phyloP scores from a whole-genome alignment of 2,329 filamentous ascomycete genomes.

The Calonectria pseudoreteaudii region DNA sequence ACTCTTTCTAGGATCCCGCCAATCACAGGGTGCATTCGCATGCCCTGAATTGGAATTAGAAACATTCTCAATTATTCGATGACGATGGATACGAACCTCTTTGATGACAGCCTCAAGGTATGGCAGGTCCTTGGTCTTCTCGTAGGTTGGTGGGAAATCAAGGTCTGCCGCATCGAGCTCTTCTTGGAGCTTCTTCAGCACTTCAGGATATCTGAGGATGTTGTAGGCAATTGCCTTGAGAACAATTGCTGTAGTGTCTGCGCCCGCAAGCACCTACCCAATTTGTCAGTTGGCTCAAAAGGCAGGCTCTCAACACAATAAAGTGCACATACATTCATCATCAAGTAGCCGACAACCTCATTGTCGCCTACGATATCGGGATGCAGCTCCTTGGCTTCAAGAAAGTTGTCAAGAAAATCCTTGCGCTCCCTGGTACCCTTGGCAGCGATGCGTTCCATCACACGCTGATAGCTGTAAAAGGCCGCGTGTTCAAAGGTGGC shows the following conservation, averaged over 20 bases:
- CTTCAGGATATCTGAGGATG: not conserved
- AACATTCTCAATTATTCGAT: not conserved
- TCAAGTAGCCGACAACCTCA: constrained; percentile 7
- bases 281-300: not conserved
- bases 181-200: not conserved
- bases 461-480: constrained; percentile 1
- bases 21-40: constrained; percentile 57
- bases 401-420: constrained; percentile 11
- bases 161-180: constrained; percentile 7
- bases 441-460: constrained; percentile 3
- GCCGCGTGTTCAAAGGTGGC: constrained; percentile 11
- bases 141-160: not conserved
- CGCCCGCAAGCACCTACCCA: constrained; percentile 4
- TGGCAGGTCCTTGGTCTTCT: constrained; percentile 45
- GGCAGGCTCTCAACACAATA: not conserved
- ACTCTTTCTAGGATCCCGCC: constrained; percentile 62
- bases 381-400: constrained; percentile 1
- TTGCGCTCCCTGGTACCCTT: not conserved
- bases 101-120: constrained; percentile 65
- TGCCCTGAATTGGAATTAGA: not conserved
- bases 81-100: constrained; percentile 56
- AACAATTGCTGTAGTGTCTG: constrained; percentile 1
- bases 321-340: not conserved
- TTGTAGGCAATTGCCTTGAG: constrained; percentile 9
- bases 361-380: constrained; percentile 5